phyloP scores from a whole-genome alignment of 805 yeast genomes.

The Metschnikowia sp. region DNA sequence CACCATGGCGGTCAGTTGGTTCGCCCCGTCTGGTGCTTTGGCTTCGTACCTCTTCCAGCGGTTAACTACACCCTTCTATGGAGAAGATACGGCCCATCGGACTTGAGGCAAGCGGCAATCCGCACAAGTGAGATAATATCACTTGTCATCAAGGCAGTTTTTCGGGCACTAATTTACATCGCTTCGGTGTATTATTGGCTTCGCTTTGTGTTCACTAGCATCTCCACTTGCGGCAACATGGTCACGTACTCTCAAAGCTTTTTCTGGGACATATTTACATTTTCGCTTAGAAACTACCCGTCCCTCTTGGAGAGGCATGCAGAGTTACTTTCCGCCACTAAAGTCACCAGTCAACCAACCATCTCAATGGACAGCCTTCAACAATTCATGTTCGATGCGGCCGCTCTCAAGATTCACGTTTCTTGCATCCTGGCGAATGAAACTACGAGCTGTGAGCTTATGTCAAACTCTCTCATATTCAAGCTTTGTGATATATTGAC shows the following conservation, averaged over 20 bases:
- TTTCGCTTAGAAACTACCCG: slow-evolving; percentile 19
- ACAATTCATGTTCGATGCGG: slow-evolving; percentile 16
- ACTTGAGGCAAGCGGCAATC: slow-evolving; percentile 1
- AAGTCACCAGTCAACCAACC: not conserved
- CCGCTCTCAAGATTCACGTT: slow-evolving; percentile 7
- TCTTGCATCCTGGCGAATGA: slow-evolving; percentile 4
- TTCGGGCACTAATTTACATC: slow-evolving; percentile 7
- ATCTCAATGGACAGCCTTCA: slow-evolving; percentile 11
- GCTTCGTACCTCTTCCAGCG: slow-evolving; percentile 14
- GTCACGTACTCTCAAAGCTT: slow-evolving; percentile 29
- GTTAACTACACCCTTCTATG: slow-evolving; percentile 14
- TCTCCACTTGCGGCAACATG: slow-evolving; percentile 26
- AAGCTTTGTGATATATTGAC: slow-evolving; percentile 13
- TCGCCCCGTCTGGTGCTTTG: slow-evolving; percentile 7
- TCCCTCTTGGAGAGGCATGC: slow-evolving; percentile 12
- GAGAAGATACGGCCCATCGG: slow-evolving; percentile 9
- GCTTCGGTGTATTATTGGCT: slow-evolving; percentile 14
- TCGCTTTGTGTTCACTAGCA: slow-evolving; percentile 17
- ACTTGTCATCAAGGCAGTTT: slow-evolving; percentile 11
- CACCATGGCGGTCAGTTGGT: not conserved
- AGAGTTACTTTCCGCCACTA: slow-evolving; percentile 1
- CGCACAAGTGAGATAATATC: not conserved
- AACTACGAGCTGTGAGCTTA: slow-evolving; percentile 3
- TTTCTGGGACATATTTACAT: slow-evolving; percentile 28
- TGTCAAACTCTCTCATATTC: slow-evolving; percentile 12